Conservation (phyloP, 495 filamentous ascomycete species). For the Xylaria nigripes region DNA sequence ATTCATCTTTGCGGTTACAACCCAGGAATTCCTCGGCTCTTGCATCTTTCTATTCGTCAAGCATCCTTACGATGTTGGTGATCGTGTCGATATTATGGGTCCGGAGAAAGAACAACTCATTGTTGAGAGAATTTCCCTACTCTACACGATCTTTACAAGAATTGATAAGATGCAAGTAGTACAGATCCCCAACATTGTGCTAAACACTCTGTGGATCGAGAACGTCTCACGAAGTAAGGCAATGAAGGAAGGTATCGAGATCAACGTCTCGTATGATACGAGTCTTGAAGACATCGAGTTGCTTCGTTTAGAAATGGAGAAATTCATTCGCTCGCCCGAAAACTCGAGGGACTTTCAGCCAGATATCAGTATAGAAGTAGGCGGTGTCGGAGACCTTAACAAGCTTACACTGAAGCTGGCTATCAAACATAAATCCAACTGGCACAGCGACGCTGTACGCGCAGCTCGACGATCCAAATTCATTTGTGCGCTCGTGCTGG, state of each 20-base stretch:
- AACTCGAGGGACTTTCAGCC: slow-evolving; percentile 89
- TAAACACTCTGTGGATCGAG: slow-evolving; percentile 88
- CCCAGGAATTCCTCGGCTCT: slow-evolving; percentile 87
- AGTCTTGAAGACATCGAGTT: slow-evolving; percentile 78
- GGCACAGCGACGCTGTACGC: slow-evolving; percentile 83
- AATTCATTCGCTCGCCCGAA: slow-evolving; percentile 75
- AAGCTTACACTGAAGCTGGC: slow-evolving; percentile 76
- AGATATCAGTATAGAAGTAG: slow-evolving; percentile 68
- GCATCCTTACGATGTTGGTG: slow-evolving; percentile 82
- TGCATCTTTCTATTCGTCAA: slow-evolving; percentile 99
- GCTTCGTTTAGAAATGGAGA: slow-evolving; percentile 70
- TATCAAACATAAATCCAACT: slow-evolving; percentile 91
- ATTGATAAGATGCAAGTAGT: slow-evolving; percentile 75
- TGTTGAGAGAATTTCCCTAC: slow-evolving; percentile 88
- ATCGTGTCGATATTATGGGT: slow-evolving; percentile 78
- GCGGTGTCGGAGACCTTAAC: slow-evolving; percentile 76
- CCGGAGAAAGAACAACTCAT: slow-evolving; percentile 55
- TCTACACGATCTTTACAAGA: slow-evolving; percentile 87
- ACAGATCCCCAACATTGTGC: slow-evolving; percentile 72
- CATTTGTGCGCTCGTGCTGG: slow-evolving; percentile 86
- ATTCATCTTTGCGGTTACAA: slow-evolving; percentile 86
- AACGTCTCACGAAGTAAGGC: slow-evolving; percentile 84
- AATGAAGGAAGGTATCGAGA: slow-evolving; percentile 78
- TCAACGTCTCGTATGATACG: slow-evolving; percentile 78
- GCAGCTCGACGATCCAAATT: slow-evolving; percentile 85